Evolutionary conservation across 345 rosid genomes (phyloP), one percentile per base, ranked within the genome.

Genomic region (Triadica sebifera): DNA sequence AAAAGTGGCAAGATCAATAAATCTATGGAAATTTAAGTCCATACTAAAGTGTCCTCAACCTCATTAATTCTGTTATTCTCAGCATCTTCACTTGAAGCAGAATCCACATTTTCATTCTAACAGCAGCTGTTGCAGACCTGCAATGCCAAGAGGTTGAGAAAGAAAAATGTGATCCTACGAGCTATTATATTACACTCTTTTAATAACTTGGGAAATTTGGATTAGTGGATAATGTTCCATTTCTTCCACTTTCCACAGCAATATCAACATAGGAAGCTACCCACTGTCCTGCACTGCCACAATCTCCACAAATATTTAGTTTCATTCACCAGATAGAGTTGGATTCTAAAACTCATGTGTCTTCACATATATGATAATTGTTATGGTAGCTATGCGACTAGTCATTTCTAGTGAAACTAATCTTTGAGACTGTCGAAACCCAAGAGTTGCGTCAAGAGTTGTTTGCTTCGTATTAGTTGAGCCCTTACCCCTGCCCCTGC

Each of bases 391-490:
- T 41, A 60, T n/a, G 7, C 52, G 51, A 69, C 25, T 47, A n/a
- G 10, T 60, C 39, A 63, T 6, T 16, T 50, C 65, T 56, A 71
- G 51, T 25, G 61, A 55, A 61, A 56, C 53, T 16, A 25, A 94
- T 97, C 98, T 95, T 79, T 87, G 93, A 84, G 95, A 81, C 71
- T 79, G 93, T 74, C 87, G 93, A 81, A 89, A 84, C 53, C 93
- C 94, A 60, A 89, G 81, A 69, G 87, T 62, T 63, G 84, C 76
- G 86, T 92, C 93, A 80, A 94, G 97, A 77, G 98, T 94, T 75
- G 90, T 88, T 84, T 94, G 97, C 84, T 89, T 91, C 87, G 92
- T 81, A 74, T 81, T 86, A 82, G 80, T 80, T 29, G 96, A 79
- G 55, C 96, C 87, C 76, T 81, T 83, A 60, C 88, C 90, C 81